Evolutionary conservation across 2,329 filamentous ascomycete species (phyloP), one percentile per base, ranked within the genome.

Genomic region (Trichophyton rubrum): DNA sequence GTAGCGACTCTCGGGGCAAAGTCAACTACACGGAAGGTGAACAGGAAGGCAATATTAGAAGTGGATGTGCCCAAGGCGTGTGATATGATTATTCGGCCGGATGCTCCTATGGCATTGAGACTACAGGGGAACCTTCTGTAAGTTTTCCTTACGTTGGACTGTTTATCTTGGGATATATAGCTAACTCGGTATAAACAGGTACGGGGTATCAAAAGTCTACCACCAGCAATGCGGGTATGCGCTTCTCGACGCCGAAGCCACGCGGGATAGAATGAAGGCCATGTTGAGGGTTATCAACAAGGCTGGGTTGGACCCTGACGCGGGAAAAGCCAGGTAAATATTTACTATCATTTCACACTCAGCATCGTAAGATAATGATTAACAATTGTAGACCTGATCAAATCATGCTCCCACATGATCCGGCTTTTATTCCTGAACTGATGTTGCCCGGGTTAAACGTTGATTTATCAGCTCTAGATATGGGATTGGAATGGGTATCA

Each of bases 61-160:
- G 93, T 99, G 66, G 82, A 97, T 68, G 85, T 99, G 27, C 80
- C 84, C 40, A 90, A 88, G 69, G 91, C 93, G 61, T 96, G 92
- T 72, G 81, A 86, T 64, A 93, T 87, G n/a, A 96, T 99, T 70
- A 83, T 89, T 41, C 81, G 89, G 61, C 90, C 88, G 67, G 88
- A 86, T 4, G 89, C 88, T 1, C 93, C 93, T 1, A 86, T 99
- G 75, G 92, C 93, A 3, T 75, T 99, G 65, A 86, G 93, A 40
- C 81, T 99, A 22, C 92, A 97, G 70, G 88, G 90, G 15, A 96
- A 86, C 67, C 79, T 99, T 17, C 83, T 99, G 83, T 87, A 70
- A 70, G 79, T 47, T 11, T 38, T 38, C n/a, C 13, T 24, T 3
- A 15, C 33, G 13, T 20, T 30, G 24, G 11, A 30, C 51, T 35